Percentiles rank a stretch among this genome's conserved stretches.
phyloP scores from a whole-genome alignment of 176 grass and related monocot genomes.

The Rhipidocladum racemiflorum region DNA sequence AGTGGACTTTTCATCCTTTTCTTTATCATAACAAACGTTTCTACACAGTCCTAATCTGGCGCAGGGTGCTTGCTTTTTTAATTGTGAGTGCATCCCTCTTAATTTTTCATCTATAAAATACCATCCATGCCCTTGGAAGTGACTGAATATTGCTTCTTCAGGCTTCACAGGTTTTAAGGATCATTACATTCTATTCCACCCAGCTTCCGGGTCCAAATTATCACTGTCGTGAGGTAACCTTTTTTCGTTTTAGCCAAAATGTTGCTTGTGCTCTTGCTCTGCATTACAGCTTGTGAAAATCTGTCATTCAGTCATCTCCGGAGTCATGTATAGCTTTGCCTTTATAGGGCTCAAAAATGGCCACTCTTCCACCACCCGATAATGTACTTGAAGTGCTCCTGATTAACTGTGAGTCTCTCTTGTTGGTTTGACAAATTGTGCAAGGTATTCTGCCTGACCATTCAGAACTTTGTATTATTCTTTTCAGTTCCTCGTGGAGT shows the following conservation, averaged over 20 bases:
- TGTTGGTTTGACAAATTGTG: constrained; percentile 4
- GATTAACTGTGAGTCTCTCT: constrained; percentile 73
- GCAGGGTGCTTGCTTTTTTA: constrained; percentile 87
- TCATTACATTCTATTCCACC: constrained; percentile 96
- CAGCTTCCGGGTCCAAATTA: constrained; percentile 98
- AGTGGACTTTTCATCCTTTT: constrained; percentile 99
- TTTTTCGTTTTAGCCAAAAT: background rate
- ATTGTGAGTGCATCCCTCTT: constrained; percentile 60
- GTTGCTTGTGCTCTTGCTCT: background rate
- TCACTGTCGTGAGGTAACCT: constrained; percentile 88
- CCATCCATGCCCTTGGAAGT: background rate
- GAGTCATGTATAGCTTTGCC: constrained; percentile 29
- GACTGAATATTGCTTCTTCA: constrained; percentile 35
- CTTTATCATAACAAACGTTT: constrained; percentile 84
- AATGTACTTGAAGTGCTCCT: constrained; percentile 78
- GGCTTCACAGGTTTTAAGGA: constrained; percentile 91
- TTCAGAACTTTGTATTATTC: background rate
- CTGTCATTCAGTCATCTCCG: background rate
- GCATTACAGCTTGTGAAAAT: background rate
- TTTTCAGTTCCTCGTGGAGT: constrained; percentile 87
- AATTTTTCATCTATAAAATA: constrained; percentile 5
- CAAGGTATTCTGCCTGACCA: background rate
- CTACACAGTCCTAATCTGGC: constrained; percentile 93
- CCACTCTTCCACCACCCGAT: constrained; percentile 77
- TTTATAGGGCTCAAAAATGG: constrained; percentile 70